Conservation (phyloP, 768 basidiomycete species). For the Boletus vermiculosoides region DNA sequence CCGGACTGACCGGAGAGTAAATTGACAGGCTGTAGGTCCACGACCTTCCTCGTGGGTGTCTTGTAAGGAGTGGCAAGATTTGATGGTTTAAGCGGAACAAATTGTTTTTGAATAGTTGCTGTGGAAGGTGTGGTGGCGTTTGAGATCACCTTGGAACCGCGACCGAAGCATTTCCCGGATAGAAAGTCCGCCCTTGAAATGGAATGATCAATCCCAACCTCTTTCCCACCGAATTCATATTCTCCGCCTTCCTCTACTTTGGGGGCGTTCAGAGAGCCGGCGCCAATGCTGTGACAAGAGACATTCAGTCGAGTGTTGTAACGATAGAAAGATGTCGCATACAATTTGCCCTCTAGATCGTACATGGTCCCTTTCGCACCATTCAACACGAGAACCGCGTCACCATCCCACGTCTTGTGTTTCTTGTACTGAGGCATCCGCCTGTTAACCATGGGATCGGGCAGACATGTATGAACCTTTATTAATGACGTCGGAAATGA, state of each 20-base stretch:
- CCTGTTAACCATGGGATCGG: slow-evolving; percentile 38
- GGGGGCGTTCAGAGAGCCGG: slow-evolving; percentile 46
- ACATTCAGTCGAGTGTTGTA: background rate
- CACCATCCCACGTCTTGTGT: slow-evolving; percentile 91
- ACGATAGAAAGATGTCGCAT: slow-evolving; percentile 23
- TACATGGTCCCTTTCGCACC: slow-evolving; percentile 49
- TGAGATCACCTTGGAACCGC: slow-evolving; percentile 23
- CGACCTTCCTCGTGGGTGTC: slow-evolving; percentile 28
- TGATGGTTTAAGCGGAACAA: slow-evolving; percentile 31
- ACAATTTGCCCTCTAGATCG: slow-evolving; percentile 67
- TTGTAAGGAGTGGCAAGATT: slow-evolving; percentile 23
- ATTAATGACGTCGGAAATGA: background rate
- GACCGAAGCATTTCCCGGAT: slow-evolving; percentile 65
- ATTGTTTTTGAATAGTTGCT: slow-evolving; percentile 32
- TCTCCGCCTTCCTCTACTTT: slow-evolving; percentile 39
- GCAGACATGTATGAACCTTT: background rate
- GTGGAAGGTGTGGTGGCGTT: slow-evolving; percentile 20
- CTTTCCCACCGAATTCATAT: slow-evolving; percentile 50
- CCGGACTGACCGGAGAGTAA: slow-evolving; percentile 27
- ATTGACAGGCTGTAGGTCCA: slow-evolving; percentile 43
- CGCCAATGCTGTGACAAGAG: slow-evolving; percentile 42
- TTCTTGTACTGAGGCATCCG: slow-evolving; percentile 71
- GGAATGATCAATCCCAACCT: slow-evolving; percentile 61
- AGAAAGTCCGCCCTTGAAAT: slow-evolving; percentile 56
- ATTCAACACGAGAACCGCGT: slow-evolving; percentile 59